phyloP scores from a whole-genome alignment of 306 rosid species.

The Gillenia trifoliata region DNA sequence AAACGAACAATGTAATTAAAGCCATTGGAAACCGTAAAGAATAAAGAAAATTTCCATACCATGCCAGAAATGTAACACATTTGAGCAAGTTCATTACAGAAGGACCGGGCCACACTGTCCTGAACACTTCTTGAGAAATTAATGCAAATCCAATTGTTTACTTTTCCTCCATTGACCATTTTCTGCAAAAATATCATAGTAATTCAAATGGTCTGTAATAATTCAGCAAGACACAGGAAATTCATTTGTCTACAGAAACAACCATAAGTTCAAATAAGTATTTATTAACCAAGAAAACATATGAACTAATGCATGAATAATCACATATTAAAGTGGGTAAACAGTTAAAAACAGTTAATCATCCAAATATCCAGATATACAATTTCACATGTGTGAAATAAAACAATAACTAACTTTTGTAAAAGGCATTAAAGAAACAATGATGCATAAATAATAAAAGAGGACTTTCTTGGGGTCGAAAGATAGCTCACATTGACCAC shows the following conservation, averaged over 20 bases:
- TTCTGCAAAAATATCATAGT: slow-evolving; percentile 51
- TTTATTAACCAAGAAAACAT: background rate
- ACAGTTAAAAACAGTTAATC: background rate
- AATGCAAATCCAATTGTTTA: slow-evolving; percentile 79
- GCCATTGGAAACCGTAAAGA: background rate
- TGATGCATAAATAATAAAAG: background rate
- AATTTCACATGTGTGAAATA: background rate
- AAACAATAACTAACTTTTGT: background rate
- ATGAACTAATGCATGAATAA: background rate
- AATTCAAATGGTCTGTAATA: background rate
- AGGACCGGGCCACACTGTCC: slow-evolving; percentile 68
- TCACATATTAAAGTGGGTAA: background rate
- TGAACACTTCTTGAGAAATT: slow-evolving; percentile 80
- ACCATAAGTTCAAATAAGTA: background rate
- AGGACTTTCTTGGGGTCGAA: background rate
- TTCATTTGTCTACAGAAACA: background rate
- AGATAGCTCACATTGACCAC: background rate
- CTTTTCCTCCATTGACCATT: slow-evolving; percentile 97
- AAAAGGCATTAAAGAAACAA: background rate
- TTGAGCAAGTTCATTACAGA: slow-evolving; percentile 80
- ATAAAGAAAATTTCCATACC: slow-evolving; percentile 39
- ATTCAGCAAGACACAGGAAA: background rate
- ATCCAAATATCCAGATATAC: too few species aligned
- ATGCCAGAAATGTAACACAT: slow-evolving; percentile 93
- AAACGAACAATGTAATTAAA: background rate